These are phyloP conservation scores for Pseudocercospora vitis DNA, from an alignment of 2,329 filamentous ascomycete genomes.

Conservation along the genomic window DNA sequence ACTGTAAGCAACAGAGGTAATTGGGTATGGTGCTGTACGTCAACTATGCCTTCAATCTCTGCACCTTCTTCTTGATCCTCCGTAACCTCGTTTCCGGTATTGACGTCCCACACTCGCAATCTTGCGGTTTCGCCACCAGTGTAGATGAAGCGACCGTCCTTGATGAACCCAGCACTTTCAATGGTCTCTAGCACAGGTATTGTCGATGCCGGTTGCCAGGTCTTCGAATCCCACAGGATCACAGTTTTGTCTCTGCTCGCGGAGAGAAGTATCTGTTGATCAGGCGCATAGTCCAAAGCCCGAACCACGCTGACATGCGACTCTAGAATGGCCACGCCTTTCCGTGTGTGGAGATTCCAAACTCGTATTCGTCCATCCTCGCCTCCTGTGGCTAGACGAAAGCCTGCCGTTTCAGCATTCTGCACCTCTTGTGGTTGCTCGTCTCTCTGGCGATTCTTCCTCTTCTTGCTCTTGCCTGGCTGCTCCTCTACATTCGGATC, in stretches of 20 bases:
- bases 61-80: conserved; percentile 63
- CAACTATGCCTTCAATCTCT: conserved; percentile 68
- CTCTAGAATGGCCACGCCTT: conserved; percentile 73
- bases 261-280: conserved; percentile 75
- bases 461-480: conserved; percentile 42
- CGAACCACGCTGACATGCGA: conserved; percentile 96
- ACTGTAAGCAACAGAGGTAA: conserved; percentile 74
- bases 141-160: conserved; percentile 69
- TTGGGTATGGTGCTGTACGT: conserved; percentile 65
- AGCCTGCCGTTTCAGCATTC: conserved; percentile 58
- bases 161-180: conserved; percentile 78
- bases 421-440: conserved; percentile 49
- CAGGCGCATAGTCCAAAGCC: conserved; percentile 74
- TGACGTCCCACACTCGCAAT: conserved; percentile 79
- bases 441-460: conserved; percentile 50
- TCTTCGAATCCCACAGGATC: conserved; percentile 83
- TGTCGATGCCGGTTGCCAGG: conserved; percentile 79
- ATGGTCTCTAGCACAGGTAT: conserved; percentile 83
- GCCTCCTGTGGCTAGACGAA: conserved; percentile 83
- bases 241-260: conserved; percentile 90
- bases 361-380: conserved; percentile 91
- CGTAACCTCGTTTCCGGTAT: conserved; percentile 76
- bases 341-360: conserved; percentile 87
- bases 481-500: conserved; percentile 26
- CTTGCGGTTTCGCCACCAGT: conserved; percentile 82